These are phyloP conservation scores for Lunularia cruciata DNA, from an alignment of 225 moss, liverwort and hornwort genomes.

Conservation along the genomic window DNA sequence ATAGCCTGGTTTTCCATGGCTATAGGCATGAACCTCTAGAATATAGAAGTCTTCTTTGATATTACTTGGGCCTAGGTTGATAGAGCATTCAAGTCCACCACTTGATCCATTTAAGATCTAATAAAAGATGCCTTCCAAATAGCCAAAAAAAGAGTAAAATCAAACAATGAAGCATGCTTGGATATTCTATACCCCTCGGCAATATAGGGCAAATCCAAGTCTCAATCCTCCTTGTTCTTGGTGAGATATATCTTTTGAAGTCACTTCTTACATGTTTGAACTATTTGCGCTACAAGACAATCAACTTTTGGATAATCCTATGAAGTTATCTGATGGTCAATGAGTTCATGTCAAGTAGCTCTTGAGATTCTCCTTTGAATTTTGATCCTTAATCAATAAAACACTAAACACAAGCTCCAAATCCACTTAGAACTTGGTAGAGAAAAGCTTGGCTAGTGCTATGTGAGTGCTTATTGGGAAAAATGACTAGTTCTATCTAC, in stretches of 20 bases:
- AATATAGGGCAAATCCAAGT: neutral
- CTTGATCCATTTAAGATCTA: slow-evolving; percentile 2
- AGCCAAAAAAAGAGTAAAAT: slow-evolving; percentile 6
- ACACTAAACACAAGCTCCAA: slow-evolving; percentile 1
- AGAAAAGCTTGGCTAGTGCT: slow-evolving; percentile 9
- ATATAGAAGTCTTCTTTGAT: neutral
- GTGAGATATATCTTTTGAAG: slow-evolving; percentile 1
- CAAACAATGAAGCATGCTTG: slow-evolving; percentile 3
- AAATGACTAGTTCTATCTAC: neutral
- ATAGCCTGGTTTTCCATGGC: neutral
- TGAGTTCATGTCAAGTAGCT: slow-evolving; percentile 13
- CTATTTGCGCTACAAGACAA: neutral
- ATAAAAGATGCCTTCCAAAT: slow-evolving; percentile 4
- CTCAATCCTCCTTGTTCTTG: slow-evolving; percentile 7
- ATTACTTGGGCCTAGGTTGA: neutral
- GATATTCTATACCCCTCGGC: slow-evolving; percentile 7
- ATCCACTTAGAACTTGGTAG: neutral
- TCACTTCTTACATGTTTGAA: neutral
- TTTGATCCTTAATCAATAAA: slow-evolving; percentile 1
- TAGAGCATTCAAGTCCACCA: neutral
- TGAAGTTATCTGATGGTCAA: neutral
- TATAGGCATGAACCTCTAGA: neutral
- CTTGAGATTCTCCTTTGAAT: slow-evolving; percentile 1
- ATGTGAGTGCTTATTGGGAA: neutral
- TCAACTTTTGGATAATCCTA: slow-evolving; percentile 2